These are phyloP conservation scores for Anethum foeniculum DNA, from an alignment of 140 eudicot genomes.

Conservation along the genomic window DNA sequence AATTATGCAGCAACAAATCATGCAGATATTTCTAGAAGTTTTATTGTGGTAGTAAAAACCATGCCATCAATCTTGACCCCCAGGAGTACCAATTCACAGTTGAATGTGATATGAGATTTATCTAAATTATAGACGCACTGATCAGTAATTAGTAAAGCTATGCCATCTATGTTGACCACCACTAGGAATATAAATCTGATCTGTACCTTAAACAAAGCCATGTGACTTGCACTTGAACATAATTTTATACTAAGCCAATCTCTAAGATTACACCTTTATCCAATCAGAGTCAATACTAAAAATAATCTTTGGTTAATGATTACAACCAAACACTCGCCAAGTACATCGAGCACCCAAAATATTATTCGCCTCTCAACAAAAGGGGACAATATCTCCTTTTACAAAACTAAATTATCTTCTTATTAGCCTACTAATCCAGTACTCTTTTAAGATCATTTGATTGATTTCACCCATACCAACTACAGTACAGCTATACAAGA, in stretches of 20 bases:
- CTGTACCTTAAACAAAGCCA: neutral
- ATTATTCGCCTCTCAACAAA: neutral
- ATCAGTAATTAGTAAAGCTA: neutral
- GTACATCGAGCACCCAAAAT: constrained; percentile 14
- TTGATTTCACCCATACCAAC: neutral
- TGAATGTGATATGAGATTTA: too few species aligned
- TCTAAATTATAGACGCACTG: too few species aligned
- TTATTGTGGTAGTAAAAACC: too few species aligned
- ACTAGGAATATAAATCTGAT: neutral
- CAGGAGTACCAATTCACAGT: too few species aligned
- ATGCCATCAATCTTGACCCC: too few species aligned
- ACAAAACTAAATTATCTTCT: neutral
- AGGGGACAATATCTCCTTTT: neutral
- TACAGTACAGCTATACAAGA: neutral
- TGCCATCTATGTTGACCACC: neutral
- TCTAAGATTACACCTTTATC: neutral
- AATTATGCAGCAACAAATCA: neutral
- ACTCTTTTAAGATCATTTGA: neutral
- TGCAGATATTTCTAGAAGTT: neutral
- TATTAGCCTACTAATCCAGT: neutral
- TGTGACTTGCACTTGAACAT: neutral
- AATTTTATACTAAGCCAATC: neutral
- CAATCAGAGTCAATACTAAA: neutral
- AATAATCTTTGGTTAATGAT: neutral
- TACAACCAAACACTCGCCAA: neutral